These are phyloP conservation scores for Cardamine resedifolia DNA, from an alignment of 345 rosid genomes.

Conservation along the genomic window DNA sequence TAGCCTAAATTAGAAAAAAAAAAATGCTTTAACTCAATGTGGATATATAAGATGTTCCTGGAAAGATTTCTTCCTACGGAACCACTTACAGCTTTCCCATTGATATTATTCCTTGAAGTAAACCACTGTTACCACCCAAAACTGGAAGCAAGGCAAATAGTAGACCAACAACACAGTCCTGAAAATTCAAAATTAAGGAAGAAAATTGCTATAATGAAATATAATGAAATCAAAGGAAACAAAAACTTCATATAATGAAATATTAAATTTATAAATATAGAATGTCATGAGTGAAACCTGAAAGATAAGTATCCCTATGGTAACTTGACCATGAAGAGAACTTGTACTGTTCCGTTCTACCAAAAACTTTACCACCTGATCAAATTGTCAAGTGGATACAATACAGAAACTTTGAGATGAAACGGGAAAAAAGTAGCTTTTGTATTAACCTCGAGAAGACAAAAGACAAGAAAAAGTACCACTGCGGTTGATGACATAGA, in stretches of 20 bases:
- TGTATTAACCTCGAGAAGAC: background rate
- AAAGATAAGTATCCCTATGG: conserved; percentile 93
- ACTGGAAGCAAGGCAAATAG: conserved; percentile 94
- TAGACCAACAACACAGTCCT: conserved; percentile 98
- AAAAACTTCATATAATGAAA: conserved; percentile 6
- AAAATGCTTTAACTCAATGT: conserved; percentile 3
- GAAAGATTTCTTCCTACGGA: background rate
- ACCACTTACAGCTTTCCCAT: conserved; percentile 92
- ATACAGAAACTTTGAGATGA: conserved; percentile 13
- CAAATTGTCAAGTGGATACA: conserved; percentile 26
- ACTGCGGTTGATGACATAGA: conserved; percentile 99
- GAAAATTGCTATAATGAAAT: conserved; percentile 28
- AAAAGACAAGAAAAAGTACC: conserved; percentile 56
- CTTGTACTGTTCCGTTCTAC: conserved; percentile 70
- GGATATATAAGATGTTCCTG: conserved; percentile 4
- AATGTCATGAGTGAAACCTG: conserved; percentile 56
- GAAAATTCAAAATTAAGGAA: conserved; percentile 34
- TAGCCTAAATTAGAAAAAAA: conserved; percentile 53
- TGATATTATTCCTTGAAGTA: conserved; percentile 75
- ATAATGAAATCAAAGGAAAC: too few relatives aligned
- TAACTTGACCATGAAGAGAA: conserved; percentile 95
- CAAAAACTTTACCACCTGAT: conserved; percentile 92
- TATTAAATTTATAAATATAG: background rate
- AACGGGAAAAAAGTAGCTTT: background rate
- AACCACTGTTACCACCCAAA: conserved; percentile 92